phyloP scores from a whole-genome alignment of 2,329 filamentous ascomycete species.

The Alternaria ethzedia region DNA sequence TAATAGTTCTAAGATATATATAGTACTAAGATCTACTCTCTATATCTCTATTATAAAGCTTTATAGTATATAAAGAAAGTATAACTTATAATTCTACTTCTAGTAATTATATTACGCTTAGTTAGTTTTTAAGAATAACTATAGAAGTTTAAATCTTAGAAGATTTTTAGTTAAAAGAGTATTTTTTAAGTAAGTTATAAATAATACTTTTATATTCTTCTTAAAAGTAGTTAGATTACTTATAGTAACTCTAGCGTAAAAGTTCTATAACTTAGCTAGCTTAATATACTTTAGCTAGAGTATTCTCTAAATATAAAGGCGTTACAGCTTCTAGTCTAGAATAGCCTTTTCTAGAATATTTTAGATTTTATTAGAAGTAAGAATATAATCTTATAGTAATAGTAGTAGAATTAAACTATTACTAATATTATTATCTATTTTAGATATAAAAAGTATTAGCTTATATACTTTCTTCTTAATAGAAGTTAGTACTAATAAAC shows the following conservation, averaged over 20 bases:
- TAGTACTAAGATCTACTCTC: background rate
- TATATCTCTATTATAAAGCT: background rate
- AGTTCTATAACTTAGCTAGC: background rate
- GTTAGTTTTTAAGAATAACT: background rate
- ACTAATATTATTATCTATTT: background rate
- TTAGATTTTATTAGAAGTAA: background rate
- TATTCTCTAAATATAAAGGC: background rate
- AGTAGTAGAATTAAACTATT: background rate
- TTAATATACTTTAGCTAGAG: background rate
- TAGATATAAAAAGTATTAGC: background rate
- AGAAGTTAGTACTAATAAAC: background rate
- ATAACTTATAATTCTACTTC: background rate
- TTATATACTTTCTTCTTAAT: background rate
- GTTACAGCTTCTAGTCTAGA: background rate
- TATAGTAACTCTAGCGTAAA: background rate
- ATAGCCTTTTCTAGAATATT: background rate
- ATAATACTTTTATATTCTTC: background rate
- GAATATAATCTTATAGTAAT: background rate
- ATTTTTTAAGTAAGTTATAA: background rate
- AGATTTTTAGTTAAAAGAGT: background rate
- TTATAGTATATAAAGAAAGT: background rate
- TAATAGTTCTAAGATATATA: background rate
- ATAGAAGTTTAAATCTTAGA: background rate
- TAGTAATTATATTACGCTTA: background rate
- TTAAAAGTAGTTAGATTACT: background rate